Conservation (phyloP, 116 monocot genomes). For the Zostera marina region DNA sequence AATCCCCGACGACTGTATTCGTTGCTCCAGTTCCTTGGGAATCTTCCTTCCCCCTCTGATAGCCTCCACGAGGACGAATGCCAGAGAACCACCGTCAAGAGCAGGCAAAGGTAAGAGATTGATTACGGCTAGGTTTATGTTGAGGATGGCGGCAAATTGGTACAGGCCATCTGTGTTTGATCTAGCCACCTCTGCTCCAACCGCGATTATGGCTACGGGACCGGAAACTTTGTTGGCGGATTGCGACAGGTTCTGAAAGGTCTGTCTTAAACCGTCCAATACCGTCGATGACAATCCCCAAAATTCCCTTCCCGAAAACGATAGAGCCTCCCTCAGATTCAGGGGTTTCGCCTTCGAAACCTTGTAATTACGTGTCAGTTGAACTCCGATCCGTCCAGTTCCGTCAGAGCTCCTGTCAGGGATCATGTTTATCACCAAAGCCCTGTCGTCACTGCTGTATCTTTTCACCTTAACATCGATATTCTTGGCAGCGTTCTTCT, state of each 20-base stretch:
- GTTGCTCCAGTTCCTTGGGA: slow-evolving; percentile 76
- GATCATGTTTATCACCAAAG: slow-evolving; percentile 25
- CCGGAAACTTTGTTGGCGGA: slow-evolving; percentile 76
- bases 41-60: slow-evolving; percentile 77
- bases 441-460: not conserved
- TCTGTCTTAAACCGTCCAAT: slow-evolving; percentile 70
- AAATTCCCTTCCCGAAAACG: slow-evolving; percentile 46
- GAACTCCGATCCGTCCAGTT: slow-evolving; percentile 67
- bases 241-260: slow-evolving; percentile 71
- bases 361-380: slow-evolving; percentile 61
- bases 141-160: slow-evolving; percentile 82
- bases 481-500: slow-evolving; percentile 24
- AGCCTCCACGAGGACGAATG: slow-evolving; percentile 66
- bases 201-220: slow-evolving; percentile 86
- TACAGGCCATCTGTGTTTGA: slow-evolving; percentile 68
- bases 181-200: slow-evolving; percentile 74
- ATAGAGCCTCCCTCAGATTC: slow-evolving; percentile 30
- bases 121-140: slow-evolving; percentile 74
- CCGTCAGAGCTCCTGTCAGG: slow-evolving; percentile 58
- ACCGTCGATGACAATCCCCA: slow-evolving; percentile 26
- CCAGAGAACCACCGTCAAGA: slow-evolving; percentile 77
- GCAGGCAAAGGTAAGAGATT: slow-evolving; percentile 82
- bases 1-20: slow-evolving; percentile 75
- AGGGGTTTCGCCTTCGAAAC: slow-evolving; percentile 27
- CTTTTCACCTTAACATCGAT: slow-evolving; percentile 30